phyloP scores from a whole-genome alignment of 75 land plant genomes.

The Azolla pinnata region DNA sequence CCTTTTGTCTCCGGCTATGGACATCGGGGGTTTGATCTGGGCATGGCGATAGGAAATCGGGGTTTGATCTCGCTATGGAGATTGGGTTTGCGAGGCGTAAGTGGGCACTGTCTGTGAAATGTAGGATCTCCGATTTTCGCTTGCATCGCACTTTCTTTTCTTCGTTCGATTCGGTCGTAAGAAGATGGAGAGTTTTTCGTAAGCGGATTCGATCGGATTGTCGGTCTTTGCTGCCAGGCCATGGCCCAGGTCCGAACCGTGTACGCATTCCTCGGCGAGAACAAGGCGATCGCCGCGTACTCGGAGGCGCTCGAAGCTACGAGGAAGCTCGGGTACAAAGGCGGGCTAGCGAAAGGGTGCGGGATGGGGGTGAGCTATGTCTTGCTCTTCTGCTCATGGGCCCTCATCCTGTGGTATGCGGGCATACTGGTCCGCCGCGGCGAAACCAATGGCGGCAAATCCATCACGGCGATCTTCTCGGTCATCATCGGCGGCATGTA shows the following conservation, averaged over 20 bases:
- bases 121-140: no score
- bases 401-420: constrained; percentile 91
- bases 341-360: constrained; percentile 91
- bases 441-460: constrained; percentile 75
- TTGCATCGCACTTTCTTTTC: no score
- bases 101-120: no score
- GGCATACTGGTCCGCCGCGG: constrained; percentile 77
- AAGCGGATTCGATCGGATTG: no score
- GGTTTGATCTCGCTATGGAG: no score
- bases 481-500: constrained; percentile 97
- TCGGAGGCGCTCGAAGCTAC: constrained; percentile 71
- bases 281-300: constrained; percentile 54
- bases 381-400: constrained; percentile 91
- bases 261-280: constrained; percentile 86
- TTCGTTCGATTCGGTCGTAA: no score
- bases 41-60: no score
- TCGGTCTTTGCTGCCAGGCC: no score
- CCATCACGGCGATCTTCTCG: constrained; percentile 77
- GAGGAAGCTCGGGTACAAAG: constrained; percentile 71
- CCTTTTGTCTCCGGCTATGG: no score
- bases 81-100: no score
- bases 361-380: constrained; percentile 93
- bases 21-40: no score
- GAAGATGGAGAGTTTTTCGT: no score
- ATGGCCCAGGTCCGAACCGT: constrained; percentile 87